These are phyloP conservation scores for Phialocephala sp. DNA, from an alignment of 2,329 filamentous ascomycete genomes.

Conservation along the genomic window DNA sequence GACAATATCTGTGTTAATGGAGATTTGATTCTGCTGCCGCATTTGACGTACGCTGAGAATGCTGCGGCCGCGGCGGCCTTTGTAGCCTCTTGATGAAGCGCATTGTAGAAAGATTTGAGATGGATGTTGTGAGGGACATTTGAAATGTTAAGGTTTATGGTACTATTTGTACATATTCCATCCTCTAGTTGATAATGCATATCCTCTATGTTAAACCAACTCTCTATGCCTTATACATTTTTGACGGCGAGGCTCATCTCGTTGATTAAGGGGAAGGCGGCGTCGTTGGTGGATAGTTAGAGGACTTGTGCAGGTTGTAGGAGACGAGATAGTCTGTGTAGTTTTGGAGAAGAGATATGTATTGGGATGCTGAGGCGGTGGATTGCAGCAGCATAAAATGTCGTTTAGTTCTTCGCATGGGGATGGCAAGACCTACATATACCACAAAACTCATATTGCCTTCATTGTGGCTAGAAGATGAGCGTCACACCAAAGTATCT, in stretches of 20 bases:
- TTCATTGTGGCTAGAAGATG: too few species aligned
- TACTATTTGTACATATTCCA: background rate
- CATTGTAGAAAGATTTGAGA: background rate
- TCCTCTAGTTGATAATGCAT: background rate
- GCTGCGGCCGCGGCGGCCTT: slow-evolving; percentile 48
- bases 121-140: background rate
- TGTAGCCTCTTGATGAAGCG: slow-evolving; percentile 24
- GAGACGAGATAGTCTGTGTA: too few species aligned
- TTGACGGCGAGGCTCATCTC: too few species aligned
- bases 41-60: slow-evolving; percentile 48
- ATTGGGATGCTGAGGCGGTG: too few species aligned
- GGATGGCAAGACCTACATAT: too few species aligned
- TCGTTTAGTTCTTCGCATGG: too few species aligned
- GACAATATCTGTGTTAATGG: slow-evolving; percentile 58
- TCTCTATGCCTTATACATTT: too few species aligned
- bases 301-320: too few species aligned
- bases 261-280: too few species aligned
- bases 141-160: background rate
- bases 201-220: background rate
- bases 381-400: background rate
- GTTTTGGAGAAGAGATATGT: too few species aligned
- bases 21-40: slow-evolving; percentile 47
- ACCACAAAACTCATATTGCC: too few species aligned
- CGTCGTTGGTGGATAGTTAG: too few species aligned
- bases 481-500: background rate